A percentile compares a stretch with the other conserved stretches of the same genome.
Conservation (phyloP, 495 filamentous ascomycete species). For the Penicillium cinerascens region DNA sequence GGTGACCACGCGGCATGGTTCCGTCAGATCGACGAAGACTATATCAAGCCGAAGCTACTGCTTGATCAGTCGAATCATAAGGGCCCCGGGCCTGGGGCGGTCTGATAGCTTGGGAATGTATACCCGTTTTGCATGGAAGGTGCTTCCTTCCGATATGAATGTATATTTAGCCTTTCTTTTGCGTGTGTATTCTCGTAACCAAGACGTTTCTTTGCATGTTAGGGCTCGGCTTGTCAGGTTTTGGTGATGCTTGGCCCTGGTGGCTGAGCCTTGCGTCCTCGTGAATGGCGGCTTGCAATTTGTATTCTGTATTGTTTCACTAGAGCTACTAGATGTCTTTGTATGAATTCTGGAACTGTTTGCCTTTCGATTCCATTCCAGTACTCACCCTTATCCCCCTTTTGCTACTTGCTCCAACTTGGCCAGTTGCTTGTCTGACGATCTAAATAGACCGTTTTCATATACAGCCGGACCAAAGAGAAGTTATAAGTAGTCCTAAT, state of each 20-base stretch:
- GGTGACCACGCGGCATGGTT: slow-evolving; percentile 93
- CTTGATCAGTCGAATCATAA: slow-evolving; percentile 66
- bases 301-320: not conserved
- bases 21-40: slow-evolving; percentile 89
- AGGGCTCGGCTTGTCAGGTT: not conserved
- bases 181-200: slow-evolving; percentile 15
- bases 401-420: too few species aligned
- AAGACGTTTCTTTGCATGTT: not conserved
- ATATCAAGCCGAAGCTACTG: slow-evolving; percentile 89
- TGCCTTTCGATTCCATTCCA: too few species aligned
- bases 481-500: too few species aligned
- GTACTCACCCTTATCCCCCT: too few species aligned
- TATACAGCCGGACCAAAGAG: too few species aligned
- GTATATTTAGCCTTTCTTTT: slow-evolving; percentile 29
- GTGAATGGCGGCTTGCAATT: not conserved
- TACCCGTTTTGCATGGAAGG: slow-evolving; percentile 12
- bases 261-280: not conserved
- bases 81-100: slow-evolving; percentile 39
- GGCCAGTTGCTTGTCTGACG: too few species aligned
- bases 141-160: slow-evolving; percentile 14
- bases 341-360: too few species aligned
- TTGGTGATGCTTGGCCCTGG: slow-evolving; percentile 5
- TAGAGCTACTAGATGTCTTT: not conserved
- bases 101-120: slow-evolving; percentile 16
- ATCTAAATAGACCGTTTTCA: too few species aligned